phyloP scores from a whole-genome alignment of 2,329 filamentous ascomycete genomes.

The Endocalyx cinctus region DNA sequence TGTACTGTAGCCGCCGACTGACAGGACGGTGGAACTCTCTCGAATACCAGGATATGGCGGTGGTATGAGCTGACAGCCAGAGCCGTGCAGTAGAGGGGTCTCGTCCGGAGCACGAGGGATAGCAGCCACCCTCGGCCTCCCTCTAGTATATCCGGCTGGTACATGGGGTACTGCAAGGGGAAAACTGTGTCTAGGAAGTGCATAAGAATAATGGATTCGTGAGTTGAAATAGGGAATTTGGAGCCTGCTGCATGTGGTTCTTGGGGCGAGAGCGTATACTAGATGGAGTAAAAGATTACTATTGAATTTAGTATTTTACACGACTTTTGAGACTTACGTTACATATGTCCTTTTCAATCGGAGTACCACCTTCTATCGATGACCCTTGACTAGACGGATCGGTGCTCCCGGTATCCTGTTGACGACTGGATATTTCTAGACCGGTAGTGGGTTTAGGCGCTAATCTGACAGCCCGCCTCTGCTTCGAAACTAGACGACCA shows the following conservation, averaged over 20 bases:
- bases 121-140: not conserved
- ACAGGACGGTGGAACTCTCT: not conserved
- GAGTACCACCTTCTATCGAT: not conserved
- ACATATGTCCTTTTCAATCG: not conserved
- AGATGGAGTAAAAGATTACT: too few species aligned
- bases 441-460: not conserved
- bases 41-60: not conserved
- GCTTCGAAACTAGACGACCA: not conserved
- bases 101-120: not conserved
- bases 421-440: too few species aligned
- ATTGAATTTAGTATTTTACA: too few species aligned
- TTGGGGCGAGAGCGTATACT: not conserved
- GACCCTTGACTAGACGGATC: not conserved
- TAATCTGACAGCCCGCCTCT: not conserved
- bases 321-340: too few species aligned
- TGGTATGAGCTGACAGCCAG: not conserved
- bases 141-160: not conserved
- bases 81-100: not conserved
- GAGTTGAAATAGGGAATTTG: not conserved
- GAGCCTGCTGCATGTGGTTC: not conserved
- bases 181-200: not conserved
- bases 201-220: not conserved
- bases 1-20: not conserved
- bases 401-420: too few species aligned
- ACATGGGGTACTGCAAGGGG: not conserved